Percentiles rank a stretch among this genome's conserved stretches.
Evolutionary conservation across 305 asterid species (phyloP).

Genomic region (Euphrasia arctica): DNA sequence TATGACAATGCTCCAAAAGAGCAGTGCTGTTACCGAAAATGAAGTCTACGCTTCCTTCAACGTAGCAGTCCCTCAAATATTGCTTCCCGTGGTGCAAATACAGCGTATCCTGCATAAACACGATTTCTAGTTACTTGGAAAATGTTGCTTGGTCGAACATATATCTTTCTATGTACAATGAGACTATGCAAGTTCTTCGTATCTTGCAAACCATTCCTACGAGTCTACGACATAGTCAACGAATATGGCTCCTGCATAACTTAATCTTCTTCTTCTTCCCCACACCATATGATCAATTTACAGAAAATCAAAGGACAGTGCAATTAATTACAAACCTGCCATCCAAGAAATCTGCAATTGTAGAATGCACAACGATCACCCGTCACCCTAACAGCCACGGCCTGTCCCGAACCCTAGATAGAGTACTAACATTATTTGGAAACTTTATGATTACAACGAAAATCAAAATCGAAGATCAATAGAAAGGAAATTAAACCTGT

Average conservation of each 20-base stretch:
- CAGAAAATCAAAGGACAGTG: neutral
- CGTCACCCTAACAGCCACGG: constrained; percentile 90
- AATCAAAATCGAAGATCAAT: neutral
- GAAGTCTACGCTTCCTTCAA: constrained; percentile 97
- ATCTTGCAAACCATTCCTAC: too few relatives aligned
- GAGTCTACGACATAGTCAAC: too few relatives aligned
- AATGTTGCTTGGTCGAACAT: too few relatives aligned
- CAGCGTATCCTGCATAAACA: constrained; percentile 70
- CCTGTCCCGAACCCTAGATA: constrained; percentile 88
- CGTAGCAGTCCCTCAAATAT: constrained; percentile 81
- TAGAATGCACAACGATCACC: constrained; percentile 93
- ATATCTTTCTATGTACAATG: too few relatives aligned
- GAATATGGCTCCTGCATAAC: too few relatives aligned
- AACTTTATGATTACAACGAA: too few relatives aligned
- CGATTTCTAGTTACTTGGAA: neutral
- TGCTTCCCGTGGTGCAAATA: constrained; percentile 91
- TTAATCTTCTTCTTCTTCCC: too few relatives aligned
- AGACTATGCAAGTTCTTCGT: too few relatives aligned
- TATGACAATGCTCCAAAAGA: constrained; percentile 92
- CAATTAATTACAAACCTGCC: constrained; percentile 59
- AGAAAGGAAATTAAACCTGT: constrained; percentile 37
- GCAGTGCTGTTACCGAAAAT: constrained; percentile 99
- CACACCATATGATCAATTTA: neutral
- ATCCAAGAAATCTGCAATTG: constrained; percentile 91
- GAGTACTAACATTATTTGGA: neutral